Evolutionary conservation across 805 yeast species (phyloP), one percentile per base, ranked within the genome.

Genomic region (Ogataea zsoltii): DNA sequence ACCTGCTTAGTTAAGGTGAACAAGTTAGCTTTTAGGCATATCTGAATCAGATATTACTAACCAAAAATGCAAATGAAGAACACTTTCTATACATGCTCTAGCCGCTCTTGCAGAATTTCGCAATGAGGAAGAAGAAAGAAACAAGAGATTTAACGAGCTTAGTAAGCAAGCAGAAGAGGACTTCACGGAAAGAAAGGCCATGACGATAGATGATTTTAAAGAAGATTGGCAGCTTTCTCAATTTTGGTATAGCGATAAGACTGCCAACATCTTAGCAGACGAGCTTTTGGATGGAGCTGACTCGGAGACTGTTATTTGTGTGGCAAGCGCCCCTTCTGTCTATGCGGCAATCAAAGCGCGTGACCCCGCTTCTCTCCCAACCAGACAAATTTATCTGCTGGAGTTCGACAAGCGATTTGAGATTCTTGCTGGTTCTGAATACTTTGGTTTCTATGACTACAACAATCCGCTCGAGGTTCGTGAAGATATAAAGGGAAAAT

Each of bases 191-290:
- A 56, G 64, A 38, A 45, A 51, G 17, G 31, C 43, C 11, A 42
- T 60, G 11, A 46, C 64, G 16, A 91, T 91, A 65, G 88, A 83
- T 42, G 72, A 80, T 31, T 90, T 90, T 64, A 74, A 85, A 60
- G 97, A 90, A 65, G 96, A 90, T 66, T 90, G 97, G 97, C 94
- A 88, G 60, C 72, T 91, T 31, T 88, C 96, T 1, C 97, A 90
- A 65, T 90, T 90, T 67, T 90, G 97, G 90, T 90, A 88, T 60
- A 69, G 76, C 45, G 91, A 88, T 49, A 66, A 70, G 2, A 90
- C 97, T 0, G 90, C 96, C 0, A 75, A 74, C 41, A 60, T 67
- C 0, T 63, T 88, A 15, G 94, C 88, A 0, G 77, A 76, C 49
- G 94, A 88, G 7, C 69, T 89, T 33, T 65, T 89, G 12, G 87